A percentile compares a stretch with the other conserved stretches of the same genome.
phyloP scores from a whole-genome alignment of 805 yeast genomes.

The Pichia nakasei region DNA sequence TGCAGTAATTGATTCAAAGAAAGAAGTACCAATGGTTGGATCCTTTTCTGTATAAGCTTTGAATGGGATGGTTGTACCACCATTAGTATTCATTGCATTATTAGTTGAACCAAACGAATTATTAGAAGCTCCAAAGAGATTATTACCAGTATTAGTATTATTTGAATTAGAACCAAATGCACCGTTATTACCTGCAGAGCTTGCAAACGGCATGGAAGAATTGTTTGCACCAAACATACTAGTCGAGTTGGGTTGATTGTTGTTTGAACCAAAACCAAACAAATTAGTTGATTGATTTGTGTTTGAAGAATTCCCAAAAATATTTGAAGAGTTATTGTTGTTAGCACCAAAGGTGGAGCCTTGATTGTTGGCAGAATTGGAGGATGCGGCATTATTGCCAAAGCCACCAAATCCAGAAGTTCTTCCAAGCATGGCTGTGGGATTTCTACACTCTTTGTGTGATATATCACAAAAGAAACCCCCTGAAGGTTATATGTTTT shows the following conservation, averaged over 20 bases:
- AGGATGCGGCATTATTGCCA: constrained; percentile 6
- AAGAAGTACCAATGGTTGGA: constrained; percentile 42
- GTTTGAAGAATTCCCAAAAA: constrained; percentile 21
- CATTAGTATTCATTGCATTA: background rate
- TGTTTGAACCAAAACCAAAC: constrained; percentile 25
- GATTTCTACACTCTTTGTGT: background rate
- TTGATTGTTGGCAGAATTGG: constrained; percentile 1
- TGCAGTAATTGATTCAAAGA: constrained; percentile 65
- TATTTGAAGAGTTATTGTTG: constrained; percentile 11
- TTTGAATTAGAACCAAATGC: constrained; percentile 33
- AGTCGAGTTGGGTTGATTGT: constrained; percentile 16
- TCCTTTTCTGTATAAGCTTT: constrained; percentile 68
- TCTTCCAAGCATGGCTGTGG: constrained; percentile 36
- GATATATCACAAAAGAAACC: background rate
- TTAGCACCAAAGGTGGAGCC: constrained; percentile 15
- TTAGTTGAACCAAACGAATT: constrained; percentile 1
- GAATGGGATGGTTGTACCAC: constrained; percentile 67
- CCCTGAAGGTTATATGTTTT: no score
- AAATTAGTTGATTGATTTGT: constrained; percentile 13
- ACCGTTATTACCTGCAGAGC: constrained; percentile 18
- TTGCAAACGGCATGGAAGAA: constrained; percentile 9
- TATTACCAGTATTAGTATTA: constrained; percentile 11
- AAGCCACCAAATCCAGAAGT: constrained; percentile 45
- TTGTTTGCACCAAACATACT: constrained; percentile 23
- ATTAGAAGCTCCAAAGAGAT: constrained; percentile 9